phyloP scores from a whole-genome alignment of 257 asterid species.

The Salvia hispanica region DNA sequence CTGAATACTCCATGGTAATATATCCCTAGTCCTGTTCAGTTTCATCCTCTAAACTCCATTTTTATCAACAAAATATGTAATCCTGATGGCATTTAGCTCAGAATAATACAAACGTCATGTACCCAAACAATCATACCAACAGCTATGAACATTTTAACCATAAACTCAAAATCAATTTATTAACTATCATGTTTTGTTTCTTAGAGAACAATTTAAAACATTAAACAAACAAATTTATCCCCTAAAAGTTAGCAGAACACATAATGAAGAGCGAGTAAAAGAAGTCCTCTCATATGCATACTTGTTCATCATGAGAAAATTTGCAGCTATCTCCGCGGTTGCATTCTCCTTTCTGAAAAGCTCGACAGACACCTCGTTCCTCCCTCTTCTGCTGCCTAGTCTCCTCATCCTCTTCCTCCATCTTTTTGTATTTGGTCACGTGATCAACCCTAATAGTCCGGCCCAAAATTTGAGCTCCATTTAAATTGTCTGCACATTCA shows the following conservation, averaged over 20 bases:
- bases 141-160: neutral
- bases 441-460: slow-evolving; percentile 86
- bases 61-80: neutral
- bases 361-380: slow-evolving; percentile 93
- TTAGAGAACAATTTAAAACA: neutral
- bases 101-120: neutral
- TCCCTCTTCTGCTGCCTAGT: slow-evolving; percentile 81
- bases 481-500: slow-evolving; percentile 64
- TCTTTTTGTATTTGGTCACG: slow-evolving; percentile 70
- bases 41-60: neutral
- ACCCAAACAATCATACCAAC: neutral
- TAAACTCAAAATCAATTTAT: neutral
- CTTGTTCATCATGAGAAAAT: slow-evolving; percentile 92
- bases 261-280: neutral
- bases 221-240: neutral
- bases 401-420: slow-evolving; percentile 97
- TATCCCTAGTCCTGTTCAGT: neutral
- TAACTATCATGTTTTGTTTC: neutral
- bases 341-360: slow-evolving; percentile 89
- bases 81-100: neutral
- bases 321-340: slow-evolving; percentile 84
- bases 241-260: neutral
- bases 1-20: neutral
- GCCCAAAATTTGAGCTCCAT: slow-evolving; percentile 86
- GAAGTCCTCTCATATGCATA: slow-evolving; percentile 28